phyloP scores from a whole-genome alignment of 169 alveolate species.

The Plasmodium vivax region DNA sequence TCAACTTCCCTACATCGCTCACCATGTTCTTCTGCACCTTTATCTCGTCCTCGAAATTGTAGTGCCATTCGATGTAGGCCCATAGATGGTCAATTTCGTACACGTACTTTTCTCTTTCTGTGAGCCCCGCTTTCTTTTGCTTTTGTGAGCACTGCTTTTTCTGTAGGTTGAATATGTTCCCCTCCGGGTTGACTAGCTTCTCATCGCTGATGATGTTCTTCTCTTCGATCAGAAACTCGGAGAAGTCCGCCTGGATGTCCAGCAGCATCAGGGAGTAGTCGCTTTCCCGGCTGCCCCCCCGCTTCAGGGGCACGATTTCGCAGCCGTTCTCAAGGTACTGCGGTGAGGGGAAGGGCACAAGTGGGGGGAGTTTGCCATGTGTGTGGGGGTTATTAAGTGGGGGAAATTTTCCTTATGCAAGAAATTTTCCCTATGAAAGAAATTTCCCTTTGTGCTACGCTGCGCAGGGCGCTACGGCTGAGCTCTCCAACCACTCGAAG shows the following conservation, averaged over 20 bases:
- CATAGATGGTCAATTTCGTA: conserved; percentile 69
- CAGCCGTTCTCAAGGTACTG: conserved; percentile 71
- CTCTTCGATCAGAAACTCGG: conserved; percentile 64
- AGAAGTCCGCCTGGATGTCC: conserved; percentile 74
- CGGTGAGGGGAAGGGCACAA: not conserved
- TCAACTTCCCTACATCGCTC: conserved; percentile 27
- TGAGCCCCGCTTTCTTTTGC: not conserved
- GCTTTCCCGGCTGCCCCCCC: not conserved
- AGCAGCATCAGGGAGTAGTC: conserved; percentile 40
- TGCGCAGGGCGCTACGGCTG: not conserved
- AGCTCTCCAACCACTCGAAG: not conserved
- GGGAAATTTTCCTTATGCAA: not conserved
- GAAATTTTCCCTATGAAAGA: not conserved
- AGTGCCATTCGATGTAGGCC: conserved; percentile 76
- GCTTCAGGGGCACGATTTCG: conserved; percentile 63
- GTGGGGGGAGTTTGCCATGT: not conserved
- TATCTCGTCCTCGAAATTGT: conserved; percentile 69
- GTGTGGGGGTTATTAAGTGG: not conserved
- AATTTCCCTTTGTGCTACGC: not conserved
- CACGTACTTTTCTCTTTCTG: conserved; percentile 49
- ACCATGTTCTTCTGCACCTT: conserved; percentile 49
- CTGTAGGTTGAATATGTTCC: conserved; percentile 24
- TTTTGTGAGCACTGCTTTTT: conserved; percentile 39
- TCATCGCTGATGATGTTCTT: conserved; percentile 58
- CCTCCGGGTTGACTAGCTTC: conserved; percentile 20